Evolutionary conservation across 1,139 yeast genomes (phyloP), one percentile per base, ranked within the genome.

Genomic region (Geotrichum aggregatum): DNA sequence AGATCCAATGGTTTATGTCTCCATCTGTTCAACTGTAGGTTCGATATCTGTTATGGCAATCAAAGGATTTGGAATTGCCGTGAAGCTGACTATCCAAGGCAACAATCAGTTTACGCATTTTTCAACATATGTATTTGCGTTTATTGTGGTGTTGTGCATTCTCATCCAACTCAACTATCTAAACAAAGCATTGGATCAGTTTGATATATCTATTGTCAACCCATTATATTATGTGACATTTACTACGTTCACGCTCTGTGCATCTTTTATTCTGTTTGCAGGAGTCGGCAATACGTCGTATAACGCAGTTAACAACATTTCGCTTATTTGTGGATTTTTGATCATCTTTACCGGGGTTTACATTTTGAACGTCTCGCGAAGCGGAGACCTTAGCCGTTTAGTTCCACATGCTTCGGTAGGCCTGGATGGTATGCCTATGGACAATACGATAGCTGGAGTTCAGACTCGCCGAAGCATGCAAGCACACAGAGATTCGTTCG

Each of bases 31-130:
- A 1, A 76, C 89, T 1, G 96, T 87, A 51, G 96, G 96, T 2
- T 87, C 95, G 2, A 85, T 88, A 52, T 84, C 95, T 2, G 96
- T 88, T 50, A 89, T 89, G 87, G 77, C 95, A 36, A 88, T 88
- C 69, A 88, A 88, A 72, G 96, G 95, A 0, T 88, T 88, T 71
- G 96, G 96, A 34, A 86, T 88, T 64, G 96, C 96, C 1, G 75
- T 88, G 63, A 88, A 88, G 70, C 77, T 88, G 63, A 87, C 96
- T 0, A 76, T 88, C 44, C 75, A 81, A 38, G 96, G 96, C n/a
- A 86, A 83, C 70, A 88, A 89, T 69, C 96, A 88, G 72, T 87
- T 88, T 69, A 79, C 88, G 2, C 94, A 87, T 63, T 75, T 84
- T 1, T 84, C 94, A 30, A 88, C 96, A 0, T 88, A 88, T 65